phyloP scores from a whole-genome alignment of 1,284 basidiomycete species.

The Taiwanofungus camphoratus region DNA sequence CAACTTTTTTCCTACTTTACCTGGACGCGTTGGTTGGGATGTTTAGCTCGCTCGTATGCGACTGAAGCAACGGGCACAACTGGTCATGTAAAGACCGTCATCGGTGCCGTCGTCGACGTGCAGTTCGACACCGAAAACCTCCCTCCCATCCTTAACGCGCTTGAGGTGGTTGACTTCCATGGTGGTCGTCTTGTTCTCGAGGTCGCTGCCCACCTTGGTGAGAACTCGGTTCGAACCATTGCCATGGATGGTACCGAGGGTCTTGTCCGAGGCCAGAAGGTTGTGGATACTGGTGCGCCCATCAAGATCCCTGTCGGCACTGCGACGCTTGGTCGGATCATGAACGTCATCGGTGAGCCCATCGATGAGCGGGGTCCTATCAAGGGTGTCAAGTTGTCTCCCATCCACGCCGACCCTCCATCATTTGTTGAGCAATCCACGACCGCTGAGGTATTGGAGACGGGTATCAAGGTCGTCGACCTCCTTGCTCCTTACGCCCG shows the following conservation, averaged over 20 bases:
- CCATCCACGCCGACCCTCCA: constrained; percentile 97
- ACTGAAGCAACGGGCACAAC: constrained; percentile 72
- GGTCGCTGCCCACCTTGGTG: constrained; percentile 96
- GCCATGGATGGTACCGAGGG: constrained; percentile 99
- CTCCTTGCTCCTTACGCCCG: constrained; percentile 98
- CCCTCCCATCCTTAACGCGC: constrained; percentile 95
- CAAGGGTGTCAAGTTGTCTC: constrained; percentile 85
- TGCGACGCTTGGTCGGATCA: constrained; percentile 94
- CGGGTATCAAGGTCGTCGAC: constrained; percentile 99
- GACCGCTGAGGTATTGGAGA: constrained; percentile 96
- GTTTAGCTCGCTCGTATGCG: constrained; percentile 79
- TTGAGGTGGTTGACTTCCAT: constrained; percentile 91
- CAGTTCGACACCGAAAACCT: constrained; percentile 89
- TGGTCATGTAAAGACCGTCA: constrained; percentile 90
- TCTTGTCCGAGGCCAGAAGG: constrained; percentile 98
- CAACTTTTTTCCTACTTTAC: constrained; percentile 7
- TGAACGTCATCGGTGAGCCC: constrained; percentile 99
- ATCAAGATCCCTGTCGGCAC: constrained; percentile 96
- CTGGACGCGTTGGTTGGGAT: constrained; percentile 9
- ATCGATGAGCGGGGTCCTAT: constrained; percentile 99
- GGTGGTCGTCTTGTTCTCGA: constrained; percentile 94
- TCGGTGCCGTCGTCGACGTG: constrained; percentile 99
- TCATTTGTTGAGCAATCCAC: constrained; percentile 98
- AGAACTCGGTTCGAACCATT: constrained; percentile 97
- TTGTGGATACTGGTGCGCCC: constrained; percentile 93